These are phyloP conservation scores for Beauveria australis DNA, from an alignment of 2,329 filamentous ascomycete genomes.

Conservation along the genomic window DNA sequence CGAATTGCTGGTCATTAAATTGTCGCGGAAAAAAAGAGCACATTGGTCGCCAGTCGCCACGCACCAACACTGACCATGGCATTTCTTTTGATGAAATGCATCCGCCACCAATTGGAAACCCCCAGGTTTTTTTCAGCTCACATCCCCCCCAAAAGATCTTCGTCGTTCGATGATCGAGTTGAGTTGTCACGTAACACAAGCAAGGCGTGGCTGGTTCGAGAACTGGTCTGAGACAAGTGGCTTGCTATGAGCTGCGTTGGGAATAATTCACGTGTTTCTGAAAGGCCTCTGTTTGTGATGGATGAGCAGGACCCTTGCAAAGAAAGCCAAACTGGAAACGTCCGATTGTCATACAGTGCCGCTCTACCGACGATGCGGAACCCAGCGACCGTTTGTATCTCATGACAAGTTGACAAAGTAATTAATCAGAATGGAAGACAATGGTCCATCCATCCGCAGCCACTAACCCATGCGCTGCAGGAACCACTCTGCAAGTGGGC, in stretches of 20 bases:
- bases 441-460: no score
- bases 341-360: no score
- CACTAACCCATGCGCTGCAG: no score
- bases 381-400: not conserved
- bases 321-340: not conserved
- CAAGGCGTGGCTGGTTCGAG: not conserved
- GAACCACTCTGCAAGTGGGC: no score
- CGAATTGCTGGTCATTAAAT: not conserved
- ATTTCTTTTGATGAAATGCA: not conserved
- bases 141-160: not conserved
- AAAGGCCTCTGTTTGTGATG: not conserved
- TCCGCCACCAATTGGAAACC: not conserved
- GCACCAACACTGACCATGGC: not conserved
- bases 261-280: not conserved
- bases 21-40: not conserved
- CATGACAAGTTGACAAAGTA: no score
- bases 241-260: not conserved
- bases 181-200: not conserved
- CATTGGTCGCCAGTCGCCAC: not conserved
- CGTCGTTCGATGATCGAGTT: not conserved
- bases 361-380: not conserved
- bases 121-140: not conserved
- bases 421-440: no score
- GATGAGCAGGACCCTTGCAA: not conserved
- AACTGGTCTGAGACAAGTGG: not conserved